Base-by-base conservation (phyloP, 257 asterid genomes). In the Vinca minor region DNA sequence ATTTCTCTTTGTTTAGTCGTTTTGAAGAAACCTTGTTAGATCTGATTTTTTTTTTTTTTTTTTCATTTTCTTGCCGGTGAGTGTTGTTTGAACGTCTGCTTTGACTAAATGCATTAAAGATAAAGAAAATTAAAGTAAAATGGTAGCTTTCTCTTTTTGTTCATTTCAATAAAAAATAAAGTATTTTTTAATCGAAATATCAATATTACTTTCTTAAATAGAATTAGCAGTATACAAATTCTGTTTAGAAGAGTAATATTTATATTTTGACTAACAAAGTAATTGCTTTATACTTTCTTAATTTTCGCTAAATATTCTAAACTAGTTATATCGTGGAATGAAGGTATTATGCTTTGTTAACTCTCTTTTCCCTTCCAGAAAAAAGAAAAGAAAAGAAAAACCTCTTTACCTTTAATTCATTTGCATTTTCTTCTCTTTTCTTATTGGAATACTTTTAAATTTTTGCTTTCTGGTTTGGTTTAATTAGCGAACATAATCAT, bases 41-140 rank as follows among this genome's bases (percentile, higher is more conserved):
- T 84, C 92, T 76, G 77, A 79, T 75, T 69, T 76, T 66, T 46
- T n/a, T n/a, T n/a, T n/a, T n/a, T n/a, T n/a, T n/a, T n/a, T n/a
- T n/a, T n/a, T n/a, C n/a, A 57, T 41, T 58, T 69, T 46, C 55
- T 61, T 66, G 45, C 63, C 59, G 61, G 63, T 63, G 46, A 36
- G 15, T 42, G 73, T n/a, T 44, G 59, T 48, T 21, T 59, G n/a
- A 49, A 17, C 57, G 77, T 74, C 74, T 75, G 73, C 71, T 73
- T 63, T 69, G 77, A 69, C 74, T 63, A 36, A 47, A 52, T 29
- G 54, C 36, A 25, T 15, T 17, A 45, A 50, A 70, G n/a, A n/a
- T 34, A 34, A 34, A 34, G 38, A 72, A 53, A 36, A 64, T 26
- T 57, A 67, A 76, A 72, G 77, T 75, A 34, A 34, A 2, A 63